Evolutionary conservation across 768 basidiomycete species (phyloP).

Genomic region (Leccinum ochraceum): DNA sequence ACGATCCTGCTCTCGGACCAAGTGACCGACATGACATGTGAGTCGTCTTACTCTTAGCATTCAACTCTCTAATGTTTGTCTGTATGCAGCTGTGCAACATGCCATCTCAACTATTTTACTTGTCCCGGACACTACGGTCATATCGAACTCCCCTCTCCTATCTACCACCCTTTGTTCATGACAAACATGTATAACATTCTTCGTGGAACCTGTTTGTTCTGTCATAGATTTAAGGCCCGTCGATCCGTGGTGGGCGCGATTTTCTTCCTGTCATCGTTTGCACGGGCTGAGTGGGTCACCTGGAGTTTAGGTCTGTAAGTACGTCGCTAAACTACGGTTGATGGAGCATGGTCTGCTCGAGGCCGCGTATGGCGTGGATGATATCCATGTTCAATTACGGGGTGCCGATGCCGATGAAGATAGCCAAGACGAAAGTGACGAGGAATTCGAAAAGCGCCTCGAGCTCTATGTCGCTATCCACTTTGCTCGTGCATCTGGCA

Average conservation of each 20-base stretch:
- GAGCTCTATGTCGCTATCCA: conserved; percentile 65
- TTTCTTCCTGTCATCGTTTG: conserved; percentile 13
- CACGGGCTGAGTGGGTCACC: conserved; percentile 11
- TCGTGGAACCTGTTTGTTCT: conserved; percentile 88
- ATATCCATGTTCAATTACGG: conserved; percentile 49
- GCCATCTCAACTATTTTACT: conserved; percentile 87
- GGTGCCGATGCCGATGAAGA: conserved; percentile 38
- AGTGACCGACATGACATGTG: conserved; percentile 88
- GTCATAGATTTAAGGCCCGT: conserved; percentile 86
- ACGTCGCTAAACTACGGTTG: conserved; percentile 81
- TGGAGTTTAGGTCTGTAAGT: conserved; percentile 67
- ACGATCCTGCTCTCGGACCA: conserved; percentile 94
- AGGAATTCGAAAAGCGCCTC: conserved; percentile 62
- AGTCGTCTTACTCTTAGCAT: conserved; percentile 34
- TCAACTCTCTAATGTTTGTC: conserved; percentile 8
- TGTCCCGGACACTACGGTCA: conserved; percentile 99
- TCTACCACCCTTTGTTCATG: conserved; percentile 97
- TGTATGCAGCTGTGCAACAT: conserved; percentile 81
- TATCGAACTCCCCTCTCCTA: conserved; percentile 92
- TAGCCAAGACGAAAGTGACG: conserved; percentile 55
- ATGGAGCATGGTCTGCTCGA: conserved; percentile 88
- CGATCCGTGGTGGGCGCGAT: conserved; percentile 59
- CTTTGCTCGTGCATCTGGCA: conserved; percentile 43
- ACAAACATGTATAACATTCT: conserved; percentile 84
- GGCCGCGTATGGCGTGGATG: conserved; percentile 76